Evolutionary conservation across 106 monocot species (phyloP).

Genomic region (Platanthera guangdongensis): DNA sequence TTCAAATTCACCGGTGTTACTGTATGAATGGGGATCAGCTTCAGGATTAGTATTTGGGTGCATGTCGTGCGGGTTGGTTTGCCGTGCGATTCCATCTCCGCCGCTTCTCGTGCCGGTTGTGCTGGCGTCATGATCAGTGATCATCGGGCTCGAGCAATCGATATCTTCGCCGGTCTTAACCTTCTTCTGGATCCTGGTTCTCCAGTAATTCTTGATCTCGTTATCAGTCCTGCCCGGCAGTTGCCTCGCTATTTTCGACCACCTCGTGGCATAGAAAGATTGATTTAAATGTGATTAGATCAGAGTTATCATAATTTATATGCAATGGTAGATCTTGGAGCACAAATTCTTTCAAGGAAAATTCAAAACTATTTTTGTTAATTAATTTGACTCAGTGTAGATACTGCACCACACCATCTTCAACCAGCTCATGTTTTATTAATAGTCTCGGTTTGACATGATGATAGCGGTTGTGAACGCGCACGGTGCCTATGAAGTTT

Average conservation of each 20-base stretch:
- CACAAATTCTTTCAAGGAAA: not conserved
- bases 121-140: conserved; percentile 21
- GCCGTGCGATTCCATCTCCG: conserved; percentile 2
- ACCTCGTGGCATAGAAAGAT: conserved; percentile 12
- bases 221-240: conserved; percentile 56
- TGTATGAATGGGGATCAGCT: not conserved
- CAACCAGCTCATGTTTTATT: too few species aligned
- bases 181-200: conserved; percentile 74
- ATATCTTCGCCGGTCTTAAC: conserved; percentile 28
- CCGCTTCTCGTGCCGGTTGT: conserved; percentile 15
- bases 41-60: not conserved
- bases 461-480: too few species aligned
- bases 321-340: not conserved
- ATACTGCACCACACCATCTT: too few species aligned
- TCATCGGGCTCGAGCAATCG: conserved; percentile 10
- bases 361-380: not conserved
- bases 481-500: too few species aligned
- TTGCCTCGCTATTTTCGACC: conserved; percentile 52
- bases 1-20: conserved; percentile 5
- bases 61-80: not conserved
- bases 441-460: too few species aligned
- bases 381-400: too few species aligned
- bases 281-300: not conserved
- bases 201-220: conserved; percentile 70
- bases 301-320: not conserved